These are phyloP conservation scores for Chaetomium fimeti DNA, from an alignment of 495 filamentous ascomycete species.

Conservation along the genomic window DNA sequence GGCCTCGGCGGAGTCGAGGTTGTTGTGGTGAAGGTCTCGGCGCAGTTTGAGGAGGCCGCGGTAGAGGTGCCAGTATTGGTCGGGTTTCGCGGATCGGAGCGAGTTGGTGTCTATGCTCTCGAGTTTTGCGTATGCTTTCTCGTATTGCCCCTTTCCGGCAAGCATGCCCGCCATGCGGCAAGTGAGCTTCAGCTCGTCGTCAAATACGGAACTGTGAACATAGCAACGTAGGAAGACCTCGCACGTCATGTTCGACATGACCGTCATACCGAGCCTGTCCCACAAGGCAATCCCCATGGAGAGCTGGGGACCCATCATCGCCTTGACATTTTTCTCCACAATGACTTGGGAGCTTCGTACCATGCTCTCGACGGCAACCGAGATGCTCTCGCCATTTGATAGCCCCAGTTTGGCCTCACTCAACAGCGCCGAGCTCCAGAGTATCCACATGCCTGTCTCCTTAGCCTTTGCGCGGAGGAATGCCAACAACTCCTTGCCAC, in stretches of 20 bases:
- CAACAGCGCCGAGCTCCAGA: conserved; percentile 80
- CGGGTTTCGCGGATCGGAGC: conserved; percentile 71
- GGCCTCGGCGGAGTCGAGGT: conserved; percentile 65
- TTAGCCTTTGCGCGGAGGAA: conserved; percentile 87
- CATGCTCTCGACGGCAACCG: conserved; percentile 73
- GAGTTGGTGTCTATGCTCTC: conserved; percentile 64
- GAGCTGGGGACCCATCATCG: conserved; percentile 70
- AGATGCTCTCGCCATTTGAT: conserved; percentile 72
- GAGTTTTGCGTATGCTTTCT: conserved; percentile 64
- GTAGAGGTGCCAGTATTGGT: conserved; percentile 76
- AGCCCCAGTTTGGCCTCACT: conserved; percentile 83
- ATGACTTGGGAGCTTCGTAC: conserved; percentile 79
- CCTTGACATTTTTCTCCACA: conserved; percentile 69
- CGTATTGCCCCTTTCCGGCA: conserved; percentile 61
- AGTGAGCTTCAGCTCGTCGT: conserved; percentile 69
- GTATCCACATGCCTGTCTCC: conserved; percentile 81
- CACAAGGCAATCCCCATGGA: conserved; percentile 70
- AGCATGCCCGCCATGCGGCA: conserved; percentile 49
- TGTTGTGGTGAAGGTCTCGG: conserved; percentile 66
- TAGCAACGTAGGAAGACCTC: conserved; percentile 80
- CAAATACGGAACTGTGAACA: conserved; percentile 59
- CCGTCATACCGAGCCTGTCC: conserved; percentile 68
- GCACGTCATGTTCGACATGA: conserved; percentile 65
- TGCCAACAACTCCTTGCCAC: conserved; percentile 74
- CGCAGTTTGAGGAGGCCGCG: conserved; percentile 69